Conservation (phyloP, 1,284 basidiomycete species). For the Taiwanofungus camphoratus region DNA sequence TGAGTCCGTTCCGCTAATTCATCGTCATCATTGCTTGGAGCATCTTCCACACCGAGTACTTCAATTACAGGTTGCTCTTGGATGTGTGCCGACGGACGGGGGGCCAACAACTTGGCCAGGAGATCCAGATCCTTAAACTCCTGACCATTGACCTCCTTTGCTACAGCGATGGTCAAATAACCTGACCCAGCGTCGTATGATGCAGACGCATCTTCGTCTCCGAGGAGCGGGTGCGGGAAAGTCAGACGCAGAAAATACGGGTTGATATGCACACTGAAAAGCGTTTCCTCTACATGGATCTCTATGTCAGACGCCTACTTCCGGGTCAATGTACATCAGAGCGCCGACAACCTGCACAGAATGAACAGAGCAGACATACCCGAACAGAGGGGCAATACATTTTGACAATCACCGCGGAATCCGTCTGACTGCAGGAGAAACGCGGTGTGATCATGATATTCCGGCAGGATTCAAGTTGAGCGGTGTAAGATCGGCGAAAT, state of each 20-base stretch:
- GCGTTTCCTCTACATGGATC: conserved; percentile 64
- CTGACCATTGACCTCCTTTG: conserved; percentile 60
- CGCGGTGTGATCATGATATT: conserved; percentile 70
- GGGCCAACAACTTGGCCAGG: conserved; percentile 67
- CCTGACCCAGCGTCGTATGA: conserved; percentile 69
- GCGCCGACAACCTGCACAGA: conserved; percentile 5
- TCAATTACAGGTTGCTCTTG: conserved; percentile 52
- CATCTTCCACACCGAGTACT: conserved; percentile 43
- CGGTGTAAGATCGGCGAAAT: neutral
- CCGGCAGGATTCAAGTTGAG: neutral
- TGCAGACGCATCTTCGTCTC: conserved; percentile 68
- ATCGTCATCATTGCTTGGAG: conserved; percentile 29
- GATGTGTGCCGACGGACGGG: conserved; percentile 38
- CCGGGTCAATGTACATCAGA: conserved; percentile 24
- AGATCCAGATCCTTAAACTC: conserved; percentile 72
- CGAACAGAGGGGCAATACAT: conserved; percentile 75
- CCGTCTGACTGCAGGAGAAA: conserved; percentile 71
- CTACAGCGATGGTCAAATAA: conserved; percentile 62
- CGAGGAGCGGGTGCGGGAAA: conserved; percentile 55
- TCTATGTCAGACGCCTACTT: conserved; percentile 73
- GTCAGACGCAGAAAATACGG: conserved; percentile 78
- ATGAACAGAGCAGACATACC: conserved; percentile 38
- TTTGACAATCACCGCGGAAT: conserved; percentile 48
- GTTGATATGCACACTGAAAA: conserved; percentile 71
- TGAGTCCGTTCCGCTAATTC: conserved; percentile 36